A percentile compares a stretch with the other conserved stretches of the same genome.
phyloP scores from a whole-genome alignment of 306 rosid species.

The Geum urbanum region DNA sequence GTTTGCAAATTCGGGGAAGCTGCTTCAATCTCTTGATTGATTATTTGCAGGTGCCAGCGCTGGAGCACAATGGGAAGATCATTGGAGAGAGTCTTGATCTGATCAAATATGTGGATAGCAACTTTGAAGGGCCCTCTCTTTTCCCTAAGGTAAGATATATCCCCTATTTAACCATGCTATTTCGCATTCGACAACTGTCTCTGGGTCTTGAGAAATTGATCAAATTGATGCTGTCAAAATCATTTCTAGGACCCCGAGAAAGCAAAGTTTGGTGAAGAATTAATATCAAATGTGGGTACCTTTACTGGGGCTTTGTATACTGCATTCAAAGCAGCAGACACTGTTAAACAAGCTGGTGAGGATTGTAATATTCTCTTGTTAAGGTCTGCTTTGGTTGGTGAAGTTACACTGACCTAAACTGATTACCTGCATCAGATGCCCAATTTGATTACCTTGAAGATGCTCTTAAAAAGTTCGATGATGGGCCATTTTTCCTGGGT shows the following conservation, averaged over 20 bases:
- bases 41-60: conserved; percentile 59
- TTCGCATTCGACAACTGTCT: background rate
- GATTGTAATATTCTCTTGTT: conserved; percentile 6
- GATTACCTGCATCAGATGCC: conserved; percentile 33
- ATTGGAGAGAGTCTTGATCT: conserved; percentile 86
- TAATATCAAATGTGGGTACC: conserved; percentile 46
- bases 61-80: conserved; percentile 84
- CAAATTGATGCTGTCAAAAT: background rate
- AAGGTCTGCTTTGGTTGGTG: background rate
- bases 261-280: conserved; percentile 45
- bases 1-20: background rate
- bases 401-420: conserved; percentile 4
- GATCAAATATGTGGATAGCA: conserved; percentile 62
- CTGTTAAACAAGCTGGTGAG: conserved; percentile 43
- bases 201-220: background rate
- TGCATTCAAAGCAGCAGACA: conserved; percentile 39
- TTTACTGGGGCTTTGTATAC: conserved; percentile 22
- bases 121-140: conserved; percentile 57
- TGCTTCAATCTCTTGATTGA: conserved; percentile 2
- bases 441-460: conserved; percentile 74
- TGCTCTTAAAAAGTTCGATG: conserved; percentile 62
- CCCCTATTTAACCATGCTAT: background rate
- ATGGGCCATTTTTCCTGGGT: conserved; percentile 75
- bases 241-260: conserved; percentile 50
- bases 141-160: conserved; percentile 47